A percentile compares a stretch with the other conserved stretches of the same genome.
These are phyloP conservation scores for Phytopythium helicoides DNA, from an alignment of 352 stramenopile genomes.

Conservation along the genomic window DNA sequence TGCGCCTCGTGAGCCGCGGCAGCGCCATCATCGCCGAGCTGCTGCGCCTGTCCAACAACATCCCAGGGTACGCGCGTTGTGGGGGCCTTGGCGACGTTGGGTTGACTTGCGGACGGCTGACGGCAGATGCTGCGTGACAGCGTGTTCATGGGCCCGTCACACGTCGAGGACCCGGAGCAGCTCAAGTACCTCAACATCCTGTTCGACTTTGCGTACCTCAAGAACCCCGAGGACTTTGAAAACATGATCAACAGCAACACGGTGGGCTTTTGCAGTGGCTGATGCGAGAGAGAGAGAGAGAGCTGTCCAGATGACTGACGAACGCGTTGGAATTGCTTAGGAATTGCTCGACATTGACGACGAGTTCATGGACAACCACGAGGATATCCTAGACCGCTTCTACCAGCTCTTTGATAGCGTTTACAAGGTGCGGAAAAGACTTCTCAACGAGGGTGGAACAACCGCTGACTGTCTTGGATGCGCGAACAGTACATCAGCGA, in stretches of 20 bases:
- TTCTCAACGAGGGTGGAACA: not conserved
- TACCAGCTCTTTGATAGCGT: slow-evolving; percentile 91
- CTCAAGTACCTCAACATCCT: slow-evolving; percentile 92
- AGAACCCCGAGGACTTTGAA: slow-evolving; percentile 94
- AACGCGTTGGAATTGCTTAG: no score
- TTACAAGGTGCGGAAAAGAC: slow-evolving; percentile 49
- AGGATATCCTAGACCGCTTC: slow-evolving; percentile 83
- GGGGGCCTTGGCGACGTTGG: not conserved
- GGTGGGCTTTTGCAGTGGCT: slow-evolving; percentile 27
- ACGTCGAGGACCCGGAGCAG: slow-evolving; percentile 87
- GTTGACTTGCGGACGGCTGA: not conserved
- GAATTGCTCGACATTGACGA: slow-evolving; percentile 89
- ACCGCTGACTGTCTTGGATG: not conserved
- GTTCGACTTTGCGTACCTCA: slow-evolving; percentile 95
- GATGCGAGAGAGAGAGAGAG: not conserved
- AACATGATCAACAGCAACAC: slow-evolving; percentile 91
- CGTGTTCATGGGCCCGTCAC: slow-evolving; percentile 82
- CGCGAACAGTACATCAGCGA: slow-evolving; percentile 85
- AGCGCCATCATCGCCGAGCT: slow-evolving; percentile 93
- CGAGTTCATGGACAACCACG: slow-evolving; percentile 91
- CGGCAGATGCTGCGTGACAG: slow-evolving; percentile 25
- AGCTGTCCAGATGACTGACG: not conserved
- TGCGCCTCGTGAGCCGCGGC: slow-evolving; percentile 90
- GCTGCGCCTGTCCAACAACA: slow-evolving; percentile 89
- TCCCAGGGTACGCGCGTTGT: slow-evolving; percentile 58